Conservation (phyloP, 306 rosid species). For the Glycine soja region DNA sequence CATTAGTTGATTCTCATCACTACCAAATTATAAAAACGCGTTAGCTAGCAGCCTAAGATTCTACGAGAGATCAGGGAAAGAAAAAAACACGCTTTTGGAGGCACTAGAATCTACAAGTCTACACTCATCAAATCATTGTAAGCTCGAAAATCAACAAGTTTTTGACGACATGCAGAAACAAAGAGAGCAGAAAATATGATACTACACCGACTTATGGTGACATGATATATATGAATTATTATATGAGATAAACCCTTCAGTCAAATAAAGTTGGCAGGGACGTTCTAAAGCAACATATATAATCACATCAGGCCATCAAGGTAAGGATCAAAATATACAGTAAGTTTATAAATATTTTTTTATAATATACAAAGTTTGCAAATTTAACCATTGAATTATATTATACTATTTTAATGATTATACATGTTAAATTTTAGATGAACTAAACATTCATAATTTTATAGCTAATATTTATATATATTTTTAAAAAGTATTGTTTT, state of each 20-base stretch:
- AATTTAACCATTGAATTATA: neutral
- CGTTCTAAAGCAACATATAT: neutral
- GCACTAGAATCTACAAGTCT: slow-evolving; percentile 3
- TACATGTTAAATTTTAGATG: too few species aligned
- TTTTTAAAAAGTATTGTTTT: too few species aligned
- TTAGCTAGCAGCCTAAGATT: neutral
- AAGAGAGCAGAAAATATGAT: neutral
- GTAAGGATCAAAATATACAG: neutral
- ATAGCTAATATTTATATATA: neutral
- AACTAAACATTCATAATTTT: too few species aligned
- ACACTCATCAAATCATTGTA: neutral
- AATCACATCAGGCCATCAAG: neutral
- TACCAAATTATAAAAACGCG: neutral
- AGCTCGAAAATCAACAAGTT: neutral
- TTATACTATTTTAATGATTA: neutral
- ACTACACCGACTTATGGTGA: neutral
- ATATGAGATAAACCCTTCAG: neutral
- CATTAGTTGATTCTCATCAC: slow-evolving; percentile 5
- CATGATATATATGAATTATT: neutral
- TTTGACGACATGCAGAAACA: neutral
- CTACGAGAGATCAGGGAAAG: neutral
- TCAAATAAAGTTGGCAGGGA: slow-evolving; percentile 21
- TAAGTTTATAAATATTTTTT: neutral
- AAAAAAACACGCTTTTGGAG: neutral
- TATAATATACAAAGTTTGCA: neutral